Conservation (phyloP, 106 monocot species). For the Dendrobium officinale region DNA sequence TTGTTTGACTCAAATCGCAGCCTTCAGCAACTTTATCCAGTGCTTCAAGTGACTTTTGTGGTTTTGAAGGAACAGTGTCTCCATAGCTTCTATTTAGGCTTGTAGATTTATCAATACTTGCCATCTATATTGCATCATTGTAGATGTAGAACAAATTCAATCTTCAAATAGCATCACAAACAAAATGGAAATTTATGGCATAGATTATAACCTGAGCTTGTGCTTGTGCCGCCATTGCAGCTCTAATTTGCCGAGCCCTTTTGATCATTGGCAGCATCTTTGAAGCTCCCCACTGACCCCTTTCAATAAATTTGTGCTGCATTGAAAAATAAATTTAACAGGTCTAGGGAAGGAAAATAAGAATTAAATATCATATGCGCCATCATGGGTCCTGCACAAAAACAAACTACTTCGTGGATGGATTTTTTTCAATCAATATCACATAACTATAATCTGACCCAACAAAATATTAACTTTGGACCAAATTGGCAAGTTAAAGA, state of each 20-base stretch:
- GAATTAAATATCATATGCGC: not conserved
- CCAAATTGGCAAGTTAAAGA: not conserved
- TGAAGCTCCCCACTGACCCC: conserved; percentile 69
- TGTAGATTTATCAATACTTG: conserved; percentile 22
- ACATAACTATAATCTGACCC: not conserved
- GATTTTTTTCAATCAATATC: not conserved
- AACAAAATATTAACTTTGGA: not conserved
- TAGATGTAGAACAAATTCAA: not conserved
- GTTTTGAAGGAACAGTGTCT: conserved; percentile 61
- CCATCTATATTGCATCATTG: conserved; percentile 22
- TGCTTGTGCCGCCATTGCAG: conserved; percentile 53
- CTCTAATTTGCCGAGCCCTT: conserved; percentile 76
- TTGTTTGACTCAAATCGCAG: conserved; percentile 15
- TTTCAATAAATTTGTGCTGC: conserved; percentile 98
- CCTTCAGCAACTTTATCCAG: conserved; percentile 22
- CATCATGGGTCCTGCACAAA: not conserved
- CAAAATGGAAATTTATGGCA: conserved; percentile 2
- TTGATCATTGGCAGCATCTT: conserved; percentile 87
- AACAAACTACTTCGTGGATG: not conserved
- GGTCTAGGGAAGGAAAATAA: not conserved
- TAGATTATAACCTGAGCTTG: conserved; percentile 27
- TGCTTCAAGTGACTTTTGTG: conserved; percentile 26
- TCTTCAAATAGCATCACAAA: not conserved
- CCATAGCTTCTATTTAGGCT: conserved; percentile 41
- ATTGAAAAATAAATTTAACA: not conserved